phyloP scores from a whole-genome alignment of 2,329 filamentous ascomycete genomes.

The Hymenoscyphus occultus region DNA sequence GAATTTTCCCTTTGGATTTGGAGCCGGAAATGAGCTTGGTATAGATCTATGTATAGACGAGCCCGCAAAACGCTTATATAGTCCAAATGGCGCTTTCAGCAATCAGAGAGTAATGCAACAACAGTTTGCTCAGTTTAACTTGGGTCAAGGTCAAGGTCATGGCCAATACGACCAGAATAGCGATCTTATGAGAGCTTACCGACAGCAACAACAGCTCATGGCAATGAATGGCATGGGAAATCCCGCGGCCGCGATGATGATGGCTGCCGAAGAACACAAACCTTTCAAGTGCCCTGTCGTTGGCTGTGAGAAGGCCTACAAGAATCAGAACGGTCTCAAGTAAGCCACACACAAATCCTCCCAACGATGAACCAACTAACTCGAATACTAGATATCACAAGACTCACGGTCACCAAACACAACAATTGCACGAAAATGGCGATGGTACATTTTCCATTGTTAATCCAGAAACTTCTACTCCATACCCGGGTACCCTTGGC shows the following conservation, averaged over 20 bases:
- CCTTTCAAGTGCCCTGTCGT: slow-evolving; percentile 98
- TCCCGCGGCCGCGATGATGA: slow-evolving; percentile 48
- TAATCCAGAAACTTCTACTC: slow-evolving; percentile 88
- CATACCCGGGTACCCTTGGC: slow-evolving; percentile 93
- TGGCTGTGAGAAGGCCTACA: slow-evolving; percentile 98
- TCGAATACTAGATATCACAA: slow-evolving; percentile 58
- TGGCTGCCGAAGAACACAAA: slow-evolving; percentile 86
- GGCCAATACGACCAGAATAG: slow-evolving; percentile 68
- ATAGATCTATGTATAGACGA: slow-evolving; percentile 77
- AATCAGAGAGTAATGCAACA: slow-evolving; percentile 64
- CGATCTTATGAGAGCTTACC: slow-evolving; percentile 59
- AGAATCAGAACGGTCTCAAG: slow-evolving; percentile 98
- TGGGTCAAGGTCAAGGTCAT: slow-evolving; percentile 56
- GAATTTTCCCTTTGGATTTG: slow-evolving; percentile 36
- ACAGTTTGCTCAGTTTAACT: slow-evolving; percentile 67
- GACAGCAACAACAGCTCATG: slow-evolving; percentile 54
- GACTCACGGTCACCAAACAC: slow-evolving; percentile 90
- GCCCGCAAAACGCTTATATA: slow-evolving; percentile 89
- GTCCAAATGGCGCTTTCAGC: slow-evolving; percentile 70
- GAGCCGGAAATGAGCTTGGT: slow-evolving; percentile 45
- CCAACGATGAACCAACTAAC: slow-evolving; percentile 13
- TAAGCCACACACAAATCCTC: slow-evolving; percentile 47
- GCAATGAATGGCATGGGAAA: slow-evolving; percentile 33
- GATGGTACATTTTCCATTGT: slow-evolving; percentile 98
- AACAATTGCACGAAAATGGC: slow-evolving; percentile 92